phyloP scores from a whole-genome alignment of 2,329 filamentous ascomycete species.

The Diaporthe longicolla region DNA sequence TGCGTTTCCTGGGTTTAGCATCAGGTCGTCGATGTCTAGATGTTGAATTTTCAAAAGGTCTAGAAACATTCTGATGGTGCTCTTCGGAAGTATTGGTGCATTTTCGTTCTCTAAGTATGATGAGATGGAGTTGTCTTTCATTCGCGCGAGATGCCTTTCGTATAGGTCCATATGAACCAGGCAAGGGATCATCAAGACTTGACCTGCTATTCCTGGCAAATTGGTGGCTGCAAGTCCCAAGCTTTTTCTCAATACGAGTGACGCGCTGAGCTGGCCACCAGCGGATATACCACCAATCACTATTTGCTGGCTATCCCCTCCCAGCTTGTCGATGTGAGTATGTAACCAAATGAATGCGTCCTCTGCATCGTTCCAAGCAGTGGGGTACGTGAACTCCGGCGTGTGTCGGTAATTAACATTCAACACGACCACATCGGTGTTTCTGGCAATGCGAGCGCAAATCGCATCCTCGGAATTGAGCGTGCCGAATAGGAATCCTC shows the following conservation, averaged over 20 bases:
- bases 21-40: conserved; percentile 50
- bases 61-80: conserved; percentile 50
- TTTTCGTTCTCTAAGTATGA: conserved; percentile 61
- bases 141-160: too few relatives aligned
- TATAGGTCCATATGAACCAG: too few relatives aligned
- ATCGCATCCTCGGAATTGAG: conserved; percentile 66
- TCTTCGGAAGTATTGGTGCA: conserved; percentile 62
- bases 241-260: too few relatives aligned
- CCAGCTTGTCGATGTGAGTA: conserved; percentile 54
- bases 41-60: conserved; percentile 48
- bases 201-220: too few relatives aligned
- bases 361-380: conserved; percentile 65
- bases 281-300: conserved; percentile 61
- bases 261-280: conserved; percentile 45
- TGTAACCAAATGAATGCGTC: conserved; percentile 71
- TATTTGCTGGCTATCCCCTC: conserved; percentile 54
- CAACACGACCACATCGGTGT: conserved; percentile 60
- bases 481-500: conserved; percentile 69
- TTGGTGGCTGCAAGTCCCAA: too few relatives aligned
- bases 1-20: conserved; percentile 57
- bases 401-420: conserved; percentile 73
- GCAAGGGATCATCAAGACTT: too few relatives aligned
- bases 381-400: conserved; percentile 66
- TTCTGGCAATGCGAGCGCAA: conserved; percentile 63
- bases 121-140: conserved; percentile 49